Percentiles rank a stretch among this genome's conserved stretches.
Conservation (phyloP, 2,329 filamentous ascomycete species). For the Didymella keratinophila region DNA sequence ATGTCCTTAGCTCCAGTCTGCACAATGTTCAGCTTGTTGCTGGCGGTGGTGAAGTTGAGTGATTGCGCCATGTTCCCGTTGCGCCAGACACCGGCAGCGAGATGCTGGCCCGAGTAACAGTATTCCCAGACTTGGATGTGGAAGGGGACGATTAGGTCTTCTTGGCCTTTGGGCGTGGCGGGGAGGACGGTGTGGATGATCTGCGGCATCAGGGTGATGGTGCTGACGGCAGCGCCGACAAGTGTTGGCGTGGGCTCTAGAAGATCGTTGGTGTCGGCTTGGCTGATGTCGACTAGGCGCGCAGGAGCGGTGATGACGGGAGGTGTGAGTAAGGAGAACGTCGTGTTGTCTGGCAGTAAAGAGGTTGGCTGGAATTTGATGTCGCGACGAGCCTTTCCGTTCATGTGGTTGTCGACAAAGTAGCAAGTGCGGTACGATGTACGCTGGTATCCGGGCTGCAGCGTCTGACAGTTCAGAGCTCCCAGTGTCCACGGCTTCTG, state of each 20-base stretch:
- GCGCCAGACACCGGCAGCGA: constrained; percentile 2
- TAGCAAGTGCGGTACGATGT: constrained; percentile 3
- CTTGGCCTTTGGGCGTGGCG: background rate
- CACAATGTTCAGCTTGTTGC: background rate
- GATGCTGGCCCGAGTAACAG: background rate
- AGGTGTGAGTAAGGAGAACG: background rate
- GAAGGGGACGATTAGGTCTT: constrained; percentile 25
- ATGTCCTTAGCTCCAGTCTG: constrained; percentile 15
- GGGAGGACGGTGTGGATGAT: constrained; percentile 6
- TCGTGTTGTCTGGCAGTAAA: background rate
- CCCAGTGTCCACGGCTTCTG: background rate
- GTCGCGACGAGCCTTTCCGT: background rate
- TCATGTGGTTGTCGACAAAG: constrained; percentile 4
- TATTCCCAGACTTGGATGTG: constrained; percentile 19
- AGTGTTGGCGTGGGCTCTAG: background rate
- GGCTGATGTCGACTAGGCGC: background rate
- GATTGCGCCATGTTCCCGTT: constrained; percentile 14
- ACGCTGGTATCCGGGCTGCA: constrained; percentile 5
- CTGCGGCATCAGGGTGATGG: constrained; percentile 1
- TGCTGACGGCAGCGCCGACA: background rate
- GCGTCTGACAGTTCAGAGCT: constrained; percentile 5
- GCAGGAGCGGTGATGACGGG: background rate
- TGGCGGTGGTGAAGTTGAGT: background rate
- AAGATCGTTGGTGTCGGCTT: background rate
- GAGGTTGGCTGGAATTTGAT: background rate